Conservation (phyloP, 306 rosid genomes). For the Rosa rugosa region DNA sequence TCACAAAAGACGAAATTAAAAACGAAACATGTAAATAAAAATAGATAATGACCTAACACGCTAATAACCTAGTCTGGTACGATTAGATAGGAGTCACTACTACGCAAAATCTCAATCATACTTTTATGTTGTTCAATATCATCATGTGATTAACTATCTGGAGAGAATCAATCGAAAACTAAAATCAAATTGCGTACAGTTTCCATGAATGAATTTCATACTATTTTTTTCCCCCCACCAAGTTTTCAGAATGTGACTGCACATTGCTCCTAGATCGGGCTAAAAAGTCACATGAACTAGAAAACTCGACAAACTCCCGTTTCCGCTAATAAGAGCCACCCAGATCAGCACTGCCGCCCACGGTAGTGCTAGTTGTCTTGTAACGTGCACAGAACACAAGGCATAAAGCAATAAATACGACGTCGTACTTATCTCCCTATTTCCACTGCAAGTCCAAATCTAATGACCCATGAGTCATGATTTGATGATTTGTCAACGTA, state of each 20-base stretch:
- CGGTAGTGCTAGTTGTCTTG: not conserved
- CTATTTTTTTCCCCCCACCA: not conserved
- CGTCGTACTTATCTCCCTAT: not conserved
- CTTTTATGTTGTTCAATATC: too few relatives aligned
- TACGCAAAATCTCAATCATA: too few relatives aligned
- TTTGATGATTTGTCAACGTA: not conserved
- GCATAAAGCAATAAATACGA: not conserved
- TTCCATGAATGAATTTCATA: not conserved
- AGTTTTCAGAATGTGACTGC: constrained; percentile 6
- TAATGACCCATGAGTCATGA: not conserved
- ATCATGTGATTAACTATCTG: too few relatives aligned
- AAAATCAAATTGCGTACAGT: not conserved
- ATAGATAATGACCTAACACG: too few relatives aligned
- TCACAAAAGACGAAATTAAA: too few relatives aligned
- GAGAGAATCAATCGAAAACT: too few relatives aligned
- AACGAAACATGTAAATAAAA: too few relatives aligned
- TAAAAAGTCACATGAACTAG: not conserved
- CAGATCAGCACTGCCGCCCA: not conserved
- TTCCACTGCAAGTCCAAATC: not conserved
- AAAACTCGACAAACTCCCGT: not conserved
- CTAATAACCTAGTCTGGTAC: too few relatives aligned
- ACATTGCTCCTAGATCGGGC: not conserved
- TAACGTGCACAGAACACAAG: constrained; percentile 15
- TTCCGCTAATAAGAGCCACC: not conserved
- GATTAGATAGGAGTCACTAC: too few relatives aligned